Conservation (phyloP, 2,329 filamentous ascomycete genomes). For the Talaromyces rugulosus region DNA sequence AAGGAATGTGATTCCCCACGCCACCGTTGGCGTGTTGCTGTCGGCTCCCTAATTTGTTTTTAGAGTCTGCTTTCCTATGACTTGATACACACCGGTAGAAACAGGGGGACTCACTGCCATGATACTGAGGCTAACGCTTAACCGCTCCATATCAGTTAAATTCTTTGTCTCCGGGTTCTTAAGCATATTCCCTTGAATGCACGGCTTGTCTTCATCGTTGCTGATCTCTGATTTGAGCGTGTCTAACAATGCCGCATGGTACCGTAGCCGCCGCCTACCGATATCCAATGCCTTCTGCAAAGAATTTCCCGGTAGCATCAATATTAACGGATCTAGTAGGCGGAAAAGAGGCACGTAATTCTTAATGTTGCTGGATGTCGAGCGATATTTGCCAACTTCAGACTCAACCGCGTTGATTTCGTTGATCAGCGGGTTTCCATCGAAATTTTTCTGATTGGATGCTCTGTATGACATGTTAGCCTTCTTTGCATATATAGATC, state of each 20-base stretch:
- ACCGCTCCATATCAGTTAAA: conserved; percentile 5
- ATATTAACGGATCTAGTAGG: conserved; percentile 7
- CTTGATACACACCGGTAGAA: background rate
- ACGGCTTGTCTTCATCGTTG: conserved; percentile 11
- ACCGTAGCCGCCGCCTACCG: conserved; percentile 6
- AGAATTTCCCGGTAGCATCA: conserved; percentile 8
- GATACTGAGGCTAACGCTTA: conserved; percentile 14
- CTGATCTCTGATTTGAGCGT: conserved; percentile 8
- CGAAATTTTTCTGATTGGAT: conserved; percentile 7
- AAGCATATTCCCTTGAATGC: conserved; percentile 14
- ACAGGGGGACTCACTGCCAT: conserved; percentile 9
- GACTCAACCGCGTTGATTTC: conserved; percentile 15
- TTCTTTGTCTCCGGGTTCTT: conserved; percentile 12
- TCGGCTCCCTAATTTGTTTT: conserved; percentile 7
- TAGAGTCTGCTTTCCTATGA: background rate
- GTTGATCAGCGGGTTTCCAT: conserved; percentile 5
- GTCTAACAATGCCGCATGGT: conserved; percentile 7
- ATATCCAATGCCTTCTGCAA: conserved; percentile 9
- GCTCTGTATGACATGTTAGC: conserved; percentile 2
- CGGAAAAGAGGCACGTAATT: conserved; percentile 17
- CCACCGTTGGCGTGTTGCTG: conserved; percentile 9
- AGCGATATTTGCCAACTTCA: conserved; percentile 13
- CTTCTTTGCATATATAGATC: background rate
- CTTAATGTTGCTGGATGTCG: conserved; percentile 13
- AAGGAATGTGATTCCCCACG: conserved; percentile 11